Evolutionary conservation across 768 basidiomycete genomes (phyloP).

Genomic region (Tephrocybe rancida): DNA sequence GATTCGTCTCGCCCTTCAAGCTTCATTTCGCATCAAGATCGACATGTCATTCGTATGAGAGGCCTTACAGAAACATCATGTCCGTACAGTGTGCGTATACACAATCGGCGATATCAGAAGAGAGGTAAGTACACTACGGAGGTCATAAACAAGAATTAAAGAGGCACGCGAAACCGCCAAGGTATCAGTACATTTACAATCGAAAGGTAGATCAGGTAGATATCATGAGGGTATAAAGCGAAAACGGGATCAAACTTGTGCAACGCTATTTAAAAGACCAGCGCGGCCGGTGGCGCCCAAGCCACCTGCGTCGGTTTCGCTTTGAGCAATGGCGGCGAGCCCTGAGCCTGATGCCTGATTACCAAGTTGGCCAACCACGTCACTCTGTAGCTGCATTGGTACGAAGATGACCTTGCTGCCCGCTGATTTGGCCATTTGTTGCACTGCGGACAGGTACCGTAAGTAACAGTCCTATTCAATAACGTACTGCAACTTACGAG

Average conservation of each 20-base stretch:
- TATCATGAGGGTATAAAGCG: slow-evolving; percentile 2
- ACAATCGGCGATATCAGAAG: not conserved
- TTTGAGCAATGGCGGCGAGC: slow-evolving; percentile 28
- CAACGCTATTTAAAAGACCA: slow-evolving; percentile 54
- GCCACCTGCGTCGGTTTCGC: slow-evolving; percentile 41
- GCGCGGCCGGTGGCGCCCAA: slow-evolving; percentile 47
- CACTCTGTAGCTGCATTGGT: slow-evolving; percentile 87
- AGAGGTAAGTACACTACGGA: not conserved
- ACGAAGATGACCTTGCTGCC: slow-evolving; percentile 93
- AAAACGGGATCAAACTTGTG: slow-evolving; percentile 38
- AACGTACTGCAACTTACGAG: slow-evolving; percentile 41
- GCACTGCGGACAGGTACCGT: slow-evolving; percentile 46
- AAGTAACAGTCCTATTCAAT: not conserved
- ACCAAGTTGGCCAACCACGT: slow-evolving; percentile 56
- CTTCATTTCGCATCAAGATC: too few relatives aligned
- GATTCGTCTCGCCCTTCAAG: too few relatives aligned
- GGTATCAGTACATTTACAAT: slow-evolving; percentile 10
- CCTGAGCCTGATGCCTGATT: slow-evolving; percentile 29
- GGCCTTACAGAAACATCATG: too few relatives aligned
- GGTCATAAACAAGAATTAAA: not conserved
- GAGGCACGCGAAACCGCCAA: not conserved
- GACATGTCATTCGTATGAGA: too few relatives aligned
- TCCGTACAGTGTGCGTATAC: not conserved
- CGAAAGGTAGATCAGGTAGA: not conserved
- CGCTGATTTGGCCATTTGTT: slow-evolving; percentile 92